phyloP scores from a whole-genome alignment of 495 filamentous ascomycete species.

The Patellaria atrata region DNA sequence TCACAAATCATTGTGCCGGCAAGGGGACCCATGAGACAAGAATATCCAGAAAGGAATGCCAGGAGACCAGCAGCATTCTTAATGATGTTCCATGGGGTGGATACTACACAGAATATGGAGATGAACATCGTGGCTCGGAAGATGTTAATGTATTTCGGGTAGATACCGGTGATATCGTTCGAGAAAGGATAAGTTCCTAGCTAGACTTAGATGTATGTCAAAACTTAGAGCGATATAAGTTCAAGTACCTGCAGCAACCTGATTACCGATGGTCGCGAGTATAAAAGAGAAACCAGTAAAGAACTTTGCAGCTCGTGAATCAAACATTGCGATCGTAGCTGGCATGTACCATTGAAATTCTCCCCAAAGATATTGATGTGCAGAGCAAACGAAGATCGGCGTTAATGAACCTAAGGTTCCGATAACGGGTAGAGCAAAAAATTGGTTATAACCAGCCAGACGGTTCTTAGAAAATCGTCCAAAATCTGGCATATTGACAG shows the following conservation, averaged over 20 bases:
- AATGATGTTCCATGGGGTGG: slow-evolving; percentile 38
- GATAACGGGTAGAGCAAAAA: slow-evolving; percentile 29
- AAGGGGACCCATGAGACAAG: slow-evolving; percentile 34
- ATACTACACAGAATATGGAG: slow-evolving; percentile 30
- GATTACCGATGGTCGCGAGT: slow-evolving; percentile 32
- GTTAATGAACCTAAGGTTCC: slow-evolving; percentile 28
- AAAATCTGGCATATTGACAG: slow-evolving; percentile 33
- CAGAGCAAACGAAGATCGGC: slow-evolving; percentile 29
- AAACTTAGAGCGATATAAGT: background rate
- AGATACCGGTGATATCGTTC: slow-evolving; percentile 30
- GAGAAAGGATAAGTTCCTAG: slow-evolving; percentile 27
- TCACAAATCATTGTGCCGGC: slow-evolving; percentile 34
- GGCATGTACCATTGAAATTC: slow-evolving; percentile 30
- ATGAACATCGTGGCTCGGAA: slow-evolving; percentile 27
- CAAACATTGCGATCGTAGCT: slow-evolving; percentile 28
- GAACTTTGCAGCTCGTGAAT: slow-evolving; percentile 30
- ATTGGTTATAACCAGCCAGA: slow-evolving; percentile 26
- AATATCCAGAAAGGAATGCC: slow-evolving; percentile 34
- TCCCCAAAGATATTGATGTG: slow-evolving; percentile 27
- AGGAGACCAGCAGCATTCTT: slow-evolving; percentile 31
- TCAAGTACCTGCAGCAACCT: slow-evolving; percentile 24
- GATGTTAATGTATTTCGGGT: slow-evolving; percentile 31
- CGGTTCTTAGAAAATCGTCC: slow-evolving; percentile 27
- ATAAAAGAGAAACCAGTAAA: slow-evolving; percentile 27
- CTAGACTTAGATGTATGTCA: background rate